A percentile compares a stretch with the other conserved stretches of the same genome.
Conservation (phyloP, 805 yeast genomes). For the Zygoascus biomembranicola region DNA sequence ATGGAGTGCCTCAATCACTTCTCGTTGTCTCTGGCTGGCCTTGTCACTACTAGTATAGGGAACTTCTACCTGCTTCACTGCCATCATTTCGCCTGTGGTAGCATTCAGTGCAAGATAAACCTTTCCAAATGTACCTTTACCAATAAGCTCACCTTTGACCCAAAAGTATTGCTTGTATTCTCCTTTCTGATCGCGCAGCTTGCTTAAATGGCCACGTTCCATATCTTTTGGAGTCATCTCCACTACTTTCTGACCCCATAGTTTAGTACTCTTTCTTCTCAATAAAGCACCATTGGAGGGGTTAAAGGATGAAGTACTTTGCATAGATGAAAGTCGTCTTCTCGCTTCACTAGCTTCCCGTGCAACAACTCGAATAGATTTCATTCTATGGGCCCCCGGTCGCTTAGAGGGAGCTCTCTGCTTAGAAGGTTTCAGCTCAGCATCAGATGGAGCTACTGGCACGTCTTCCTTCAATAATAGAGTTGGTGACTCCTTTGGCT, state of each 20-base stretch:
- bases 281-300: slow-evolving; percentile 31
- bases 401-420: background rate
- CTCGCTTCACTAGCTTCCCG: slow-evolving; percentile 69
- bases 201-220: slow-evolving; percentile 56
- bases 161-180: slow-evolving; percentile 83
- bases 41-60: slow-evolving; percentile 35
- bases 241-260: slow-evolving; percentile 94
- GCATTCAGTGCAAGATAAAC: slow-evolving; percentile 88
- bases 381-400: slow-evolving; percentile 45
- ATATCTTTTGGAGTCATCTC: slow-evolving; percentile 75
- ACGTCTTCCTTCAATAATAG: background rate
- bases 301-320: slow-evolving; percentile 1
- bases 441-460: background rate
- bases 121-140: slow-evolving; percentile 93
- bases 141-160: slow-evolving; percentile 96
- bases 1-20: slow-evolving; percentile 70
- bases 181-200: slow-evolving; percentile 56
- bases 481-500: slow-evolving; percentile 10
- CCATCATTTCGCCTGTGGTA: slow-evolving; percentile 97
- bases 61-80: slow-evolving; percentile 88
- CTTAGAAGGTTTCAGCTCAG: slow-evolving; percentile 21
- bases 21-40: slow-evolving; percentile 32
- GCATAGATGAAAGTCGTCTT: slow-evolving; percentile 28
- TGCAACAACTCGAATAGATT: slow-evolving; percentile 88
- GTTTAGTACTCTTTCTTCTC: slow-evolving; percentile 76